These are phyloP conservation scores for Epichloe brachyelytri DNA, from an alignment of 2,329 filamentous ascomycete genomes.

Conservation along the genomic window DNA sequence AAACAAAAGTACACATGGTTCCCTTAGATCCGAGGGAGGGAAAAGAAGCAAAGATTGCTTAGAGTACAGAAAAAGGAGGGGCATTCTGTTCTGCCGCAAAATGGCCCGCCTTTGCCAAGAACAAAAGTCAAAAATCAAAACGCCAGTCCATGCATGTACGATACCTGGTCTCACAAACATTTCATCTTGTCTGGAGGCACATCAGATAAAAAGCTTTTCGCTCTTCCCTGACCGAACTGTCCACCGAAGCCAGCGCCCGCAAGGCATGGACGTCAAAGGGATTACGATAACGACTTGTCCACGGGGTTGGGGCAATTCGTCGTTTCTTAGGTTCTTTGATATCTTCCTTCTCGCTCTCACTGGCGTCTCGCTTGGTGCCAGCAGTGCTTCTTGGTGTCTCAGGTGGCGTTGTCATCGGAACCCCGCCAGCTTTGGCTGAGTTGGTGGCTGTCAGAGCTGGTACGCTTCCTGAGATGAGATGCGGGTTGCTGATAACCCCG, in stretches of 20 bases:
- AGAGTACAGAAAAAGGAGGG: neutral
- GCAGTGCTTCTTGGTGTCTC: slow-evolving; percentile 55
- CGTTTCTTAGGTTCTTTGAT: slow-evolving; percentile 51
- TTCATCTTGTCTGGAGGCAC: neutral
- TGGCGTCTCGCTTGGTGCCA: slow-evolving; percentile 44
- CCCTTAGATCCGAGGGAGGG: neutral
- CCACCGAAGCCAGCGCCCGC: neutral
- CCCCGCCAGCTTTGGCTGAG: slow-evolving; percentile 45
- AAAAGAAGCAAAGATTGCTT: neutral
- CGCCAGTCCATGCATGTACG: slow-evolving; percentile 18
- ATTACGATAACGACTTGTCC: slow-evolving; percentile 7
- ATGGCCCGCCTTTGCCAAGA: neutral
- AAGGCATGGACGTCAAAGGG: neutral
- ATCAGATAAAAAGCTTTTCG: neutral
- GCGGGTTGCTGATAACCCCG: slow-evolving; percentile 60
- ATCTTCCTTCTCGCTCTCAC: slow-evolving; percentile 40
- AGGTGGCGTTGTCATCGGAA: slow-evolving; percentile 79
- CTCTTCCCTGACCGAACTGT: neutral
- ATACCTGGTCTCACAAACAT: slow-evolving; percentile 3
- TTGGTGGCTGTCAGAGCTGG: slow-evolving; percentile 65
- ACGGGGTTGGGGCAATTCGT: slow-evolving; percentile 56
- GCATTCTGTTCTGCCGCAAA: neutral
- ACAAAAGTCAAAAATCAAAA: slow-evolving; percentile 8
- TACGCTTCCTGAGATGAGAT: slow-evolving; percentile 63
- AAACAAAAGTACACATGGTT: neutral